phyloP scores from a whole-genome alignment of 2,329 filamentous ascomycete genomes.

The Hyphodiscus sp. region DNA sequence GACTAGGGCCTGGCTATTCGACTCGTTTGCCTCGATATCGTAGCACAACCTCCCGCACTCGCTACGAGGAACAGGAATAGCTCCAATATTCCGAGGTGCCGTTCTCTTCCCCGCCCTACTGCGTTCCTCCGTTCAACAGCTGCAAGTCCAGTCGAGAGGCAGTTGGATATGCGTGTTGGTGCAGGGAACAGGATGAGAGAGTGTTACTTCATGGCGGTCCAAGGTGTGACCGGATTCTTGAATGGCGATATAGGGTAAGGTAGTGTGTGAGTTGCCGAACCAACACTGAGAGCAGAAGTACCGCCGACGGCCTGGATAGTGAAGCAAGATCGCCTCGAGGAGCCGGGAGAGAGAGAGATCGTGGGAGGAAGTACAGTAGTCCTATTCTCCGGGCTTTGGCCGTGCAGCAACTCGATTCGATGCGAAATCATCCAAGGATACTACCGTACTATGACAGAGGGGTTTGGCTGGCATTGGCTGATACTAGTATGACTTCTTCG shows the following conservation, averaged over 20 bases:
- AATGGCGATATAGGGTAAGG: neutral
- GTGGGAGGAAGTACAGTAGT: neutral
- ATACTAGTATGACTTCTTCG: neutral
- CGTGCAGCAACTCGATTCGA: neutral
- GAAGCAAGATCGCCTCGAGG: neutral
- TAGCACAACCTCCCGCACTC: too few species aligned
- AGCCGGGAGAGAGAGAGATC: neutral
- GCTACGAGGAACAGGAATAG: neutral
- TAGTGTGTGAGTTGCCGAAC: neutral
- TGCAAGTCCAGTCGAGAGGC: neutral
- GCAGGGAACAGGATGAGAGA: neutral
- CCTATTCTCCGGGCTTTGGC: slow-evolving; percentile 5
- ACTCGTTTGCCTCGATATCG: neutral
- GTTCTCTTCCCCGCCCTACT: slow-evolving; percentile 8
- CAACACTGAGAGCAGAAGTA: neutral
- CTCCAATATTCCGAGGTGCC: neutral
- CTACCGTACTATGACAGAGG: neutral
- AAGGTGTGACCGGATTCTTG: neutral
- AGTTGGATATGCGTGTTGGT: neutral
- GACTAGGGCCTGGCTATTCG: neutral
- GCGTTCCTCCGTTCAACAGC: slow-evolving; percentile 9
- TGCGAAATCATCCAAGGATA: neutral
- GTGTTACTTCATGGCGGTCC: neutral
- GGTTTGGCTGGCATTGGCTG: neutral
- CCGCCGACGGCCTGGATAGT: neutral